These are phyloP conservation scores for Chlorophyllum brunneum DNA, from an alignment of 768 basidiomycete genomes.

Conservation along the genomic window DNA sequence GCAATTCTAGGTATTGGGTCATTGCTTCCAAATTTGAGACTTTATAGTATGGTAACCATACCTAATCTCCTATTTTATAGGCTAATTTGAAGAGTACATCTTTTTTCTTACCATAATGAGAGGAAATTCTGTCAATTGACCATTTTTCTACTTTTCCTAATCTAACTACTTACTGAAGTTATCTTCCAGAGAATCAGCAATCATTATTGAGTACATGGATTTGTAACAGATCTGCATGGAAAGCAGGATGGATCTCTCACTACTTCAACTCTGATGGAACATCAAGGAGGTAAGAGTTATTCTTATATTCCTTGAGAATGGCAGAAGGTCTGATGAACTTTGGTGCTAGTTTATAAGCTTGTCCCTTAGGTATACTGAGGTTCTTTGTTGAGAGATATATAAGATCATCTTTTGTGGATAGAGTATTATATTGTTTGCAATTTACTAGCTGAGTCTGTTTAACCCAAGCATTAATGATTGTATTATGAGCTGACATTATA, in stretches of 20 bases:
- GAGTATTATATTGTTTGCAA: constrained; percentile 14
- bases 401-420: constrained; percentile 21
- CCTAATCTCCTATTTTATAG: constrained; percentile 30
- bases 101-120: constrained; percentile 22
- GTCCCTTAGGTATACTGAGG: constrained; percentile 21
- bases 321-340: constrained; percentile 21
- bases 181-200: constrained; percentile 24
- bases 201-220: constrained; percentile 32
- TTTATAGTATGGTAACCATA: constrained; percentile 29
- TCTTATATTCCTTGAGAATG: constrained; percentile 17
- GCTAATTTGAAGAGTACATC: constrained; percentile 25
- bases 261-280: constrained; percentile 18
- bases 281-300: constrained; percentile 17
- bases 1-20: too few relatives aligned
- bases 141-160: constrained; percentile 14
- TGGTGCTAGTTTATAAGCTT: constrained; percentile 20
- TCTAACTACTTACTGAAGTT: constrained; percentile 16
- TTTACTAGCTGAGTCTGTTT: constrained; percentile 30
- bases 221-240: constrained; percentile 28
- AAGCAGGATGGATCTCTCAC: constrained; percentile 19
- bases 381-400: constrained; percentile 31
- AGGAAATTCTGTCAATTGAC: constrained; percentile 21
- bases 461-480: constrained; percentile 29
- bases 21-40: too few relatives aligned
- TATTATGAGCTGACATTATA: constrained; percentile 29